These are phyloP conservation scores for Fusarium falciforme DNA, from an alignment of 2,329 filamentous ascomycete genomes.

Conservation along the genomic window DNA sequence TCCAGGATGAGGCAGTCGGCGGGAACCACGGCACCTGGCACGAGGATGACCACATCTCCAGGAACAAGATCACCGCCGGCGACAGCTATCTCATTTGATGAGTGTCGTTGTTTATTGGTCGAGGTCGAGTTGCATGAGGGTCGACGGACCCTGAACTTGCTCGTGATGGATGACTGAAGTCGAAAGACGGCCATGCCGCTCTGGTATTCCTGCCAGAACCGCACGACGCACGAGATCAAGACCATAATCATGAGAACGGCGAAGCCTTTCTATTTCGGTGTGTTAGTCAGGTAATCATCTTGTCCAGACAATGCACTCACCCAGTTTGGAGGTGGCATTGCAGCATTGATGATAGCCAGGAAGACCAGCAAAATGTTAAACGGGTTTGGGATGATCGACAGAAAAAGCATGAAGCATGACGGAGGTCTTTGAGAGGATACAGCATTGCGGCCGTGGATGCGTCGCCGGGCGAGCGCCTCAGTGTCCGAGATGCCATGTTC, in stretches of 20 bases:
- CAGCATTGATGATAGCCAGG: not conserved
- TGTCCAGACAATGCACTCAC: not conserved
- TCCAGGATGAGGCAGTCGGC: not conserved
- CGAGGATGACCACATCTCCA: not conserved
- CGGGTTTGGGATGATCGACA: not conserved
- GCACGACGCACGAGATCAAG: not conserved
- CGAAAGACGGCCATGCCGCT: not conserved
- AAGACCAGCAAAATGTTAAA: not conserved
- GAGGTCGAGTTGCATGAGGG: not conserved
- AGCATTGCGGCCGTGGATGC: not conserved
- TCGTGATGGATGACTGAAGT: not conserved
- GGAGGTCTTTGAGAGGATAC: not conserved
- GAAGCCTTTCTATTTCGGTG: not conserved
- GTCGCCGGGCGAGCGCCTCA: not conserved
- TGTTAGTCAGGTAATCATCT: not conserved
- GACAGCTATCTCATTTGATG: not conserved
- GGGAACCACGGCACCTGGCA: not conserved
- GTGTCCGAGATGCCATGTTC: not conserved
- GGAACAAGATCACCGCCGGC: not conserved
- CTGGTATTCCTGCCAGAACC: not conserved
- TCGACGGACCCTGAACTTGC: not conserved
- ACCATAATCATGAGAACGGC: not conserved
- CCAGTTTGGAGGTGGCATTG: not conserved
- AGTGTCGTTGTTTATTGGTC: not conserved
- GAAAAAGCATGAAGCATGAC: not conserved